Base-by-base conservation (phyloP, 176 grass and related monocot genomes). In the Coix lacrymajobi region DNA sequence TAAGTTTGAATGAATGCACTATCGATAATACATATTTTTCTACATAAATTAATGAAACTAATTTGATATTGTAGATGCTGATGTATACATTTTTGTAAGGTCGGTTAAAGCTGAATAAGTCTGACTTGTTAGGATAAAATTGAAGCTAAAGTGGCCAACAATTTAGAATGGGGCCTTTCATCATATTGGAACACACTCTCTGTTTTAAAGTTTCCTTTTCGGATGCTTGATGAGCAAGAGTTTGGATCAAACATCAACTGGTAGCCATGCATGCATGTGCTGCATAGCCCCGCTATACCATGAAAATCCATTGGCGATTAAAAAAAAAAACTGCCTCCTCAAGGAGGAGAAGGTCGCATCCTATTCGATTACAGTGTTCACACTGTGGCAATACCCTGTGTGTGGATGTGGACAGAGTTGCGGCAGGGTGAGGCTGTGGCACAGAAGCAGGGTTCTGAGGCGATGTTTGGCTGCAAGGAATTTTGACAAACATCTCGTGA, bases 401-500 rank as follows among this genome's bases (percentile, higher is more conserved):
- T 69, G 24, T 68, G 46, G 64, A 69, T 69, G 24, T 68, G 46
- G 64, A 69, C 20, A 34, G 62, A 37, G 64, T 62, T 80, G 62
- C 62, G 62, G 33, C 65, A 81, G 64, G 64, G 65, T 29, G 64
- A 69, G 78, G 78, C 25, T 69, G 80, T 76, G 71, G 71, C 71
- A 84, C 45, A 36, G 79, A 78, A 43, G 66, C 74, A 79, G 80
- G 43, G 51, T 75, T 68, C 54, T 69, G 69, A 41, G 48, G 44
- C 26, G 68, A 41, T 62, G 85, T 84, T 91, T 84, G 85, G 85
- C 81, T 71, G 70, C 69, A 76, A 84, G 69, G 85, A 79, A 80
- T 70, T 91, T 91, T 71, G 89, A 84, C 85, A 91, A 87, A 87
- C 85, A 79, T 91, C 89, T 91, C 89, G 89, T 91, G 89, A 91